Evolutionary conservation across 352 stramenopile species (phyloP).

Genomic region (Globisporangium carolinianum): DNA sequence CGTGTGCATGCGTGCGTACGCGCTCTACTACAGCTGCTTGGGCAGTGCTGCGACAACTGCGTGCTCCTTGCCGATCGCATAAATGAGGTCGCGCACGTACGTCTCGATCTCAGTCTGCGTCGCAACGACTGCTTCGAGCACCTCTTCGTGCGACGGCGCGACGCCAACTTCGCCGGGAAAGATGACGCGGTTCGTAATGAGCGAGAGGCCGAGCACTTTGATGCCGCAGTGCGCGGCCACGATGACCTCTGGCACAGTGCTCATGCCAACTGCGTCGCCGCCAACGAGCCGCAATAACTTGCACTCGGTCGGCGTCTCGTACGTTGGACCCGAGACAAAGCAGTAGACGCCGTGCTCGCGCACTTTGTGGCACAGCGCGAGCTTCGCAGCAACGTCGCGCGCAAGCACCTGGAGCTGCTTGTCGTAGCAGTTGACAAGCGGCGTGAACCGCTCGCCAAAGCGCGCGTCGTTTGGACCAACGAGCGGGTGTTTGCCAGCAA

Average conservation of each 20-base stretch:
- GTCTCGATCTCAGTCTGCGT: conserved; percentile 54
- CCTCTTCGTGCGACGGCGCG: conserved; percentile 89
- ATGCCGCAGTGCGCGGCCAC: conserved; percentile 93
- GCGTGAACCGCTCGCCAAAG: conserved; percentile 94
- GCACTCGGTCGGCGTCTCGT: conserved; percentile 94
- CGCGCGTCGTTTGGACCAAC: conserved; percentile 94
- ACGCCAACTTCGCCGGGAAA: conserved; percentile 76
- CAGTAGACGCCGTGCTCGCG: conserved; percentile 89
- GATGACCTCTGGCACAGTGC: conserved; percentile 94
- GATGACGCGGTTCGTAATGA: conserved; percentile 95
- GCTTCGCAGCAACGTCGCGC: conserved; percentile 62
- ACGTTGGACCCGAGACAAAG: conserved; percentile 95
- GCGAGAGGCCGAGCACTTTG: conserved; percentile 91
- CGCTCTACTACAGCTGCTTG: conserved; percentile 4
- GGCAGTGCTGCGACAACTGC: not conserved
- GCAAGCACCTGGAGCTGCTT: conserved; percentile 82
- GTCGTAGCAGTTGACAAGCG: conserved; percentile 93
- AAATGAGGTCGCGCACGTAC: conserved; percentile 41
- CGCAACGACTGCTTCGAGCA: conserved; percentile 84
- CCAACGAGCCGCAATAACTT: conserved; percentile 89
- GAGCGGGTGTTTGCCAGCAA: conserved; percentile 91
- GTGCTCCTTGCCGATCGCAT: conserved; percentile 35
- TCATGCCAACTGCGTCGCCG: conserved; percentile 94
- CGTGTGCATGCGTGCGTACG: conserved; percentile 7
- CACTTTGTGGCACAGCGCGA: conserved; percentile 81